Evolutionary conservation across 2,329 filamentous ascomycete genomes (phyloP).

Genomic region (Claviceps africana): DNA sequence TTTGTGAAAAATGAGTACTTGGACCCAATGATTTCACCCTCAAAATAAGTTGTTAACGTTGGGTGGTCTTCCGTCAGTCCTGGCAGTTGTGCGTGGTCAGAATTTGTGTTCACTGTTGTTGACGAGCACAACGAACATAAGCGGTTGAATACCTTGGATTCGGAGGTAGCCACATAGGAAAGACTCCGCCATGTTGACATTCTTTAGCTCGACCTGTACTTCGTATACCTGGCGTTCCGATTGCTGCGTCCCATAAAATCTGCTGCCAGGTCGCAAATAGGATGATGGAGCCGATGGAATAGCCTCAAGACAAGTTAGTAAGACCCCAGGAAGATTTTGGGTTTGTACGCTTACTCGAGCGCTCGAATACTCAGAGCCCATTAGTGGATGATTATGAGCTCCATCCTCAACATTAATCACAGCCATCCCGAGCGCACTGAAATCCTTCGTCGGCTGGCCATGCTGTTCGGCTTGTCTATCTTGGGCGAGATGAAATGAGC

Average conservation of each 20-base stretch:
- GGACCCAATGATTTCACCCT: slow-evolving; percentile 91
- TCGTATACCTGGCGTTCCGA: slow-evolving; percentile 90
- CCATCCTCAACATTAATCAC: slow-evolving; percentile 15
- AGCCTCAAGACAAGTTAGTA: slow-evolving; percentile 26
- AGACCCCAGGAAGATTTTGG: slow-evolving; percentile 2
- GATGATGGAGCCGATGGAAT: slow-evolving; percentile 72
- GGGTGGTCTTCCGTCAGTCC: slow-evolving; percentile 91
- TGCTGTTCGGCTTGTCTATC: background rate
- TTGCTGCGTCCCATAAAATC: slow-evolving; percentile 79
- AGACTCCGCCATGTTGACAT: slow-evolving; percentile 87
- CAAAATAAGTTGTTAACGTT: slow-evolving; percentile 95
- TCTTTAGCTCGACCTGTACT: slow-evolving; percentile 92
- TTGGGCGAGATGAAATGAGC: background rate
- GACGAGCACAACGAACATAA: background rate
- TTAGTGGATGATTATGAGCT: slow-evolving; percentile 18
- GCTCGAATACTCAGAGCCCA: slow-evolving; percentile 24
- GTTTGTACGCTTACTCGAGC: slow-evolving; percentile 18
- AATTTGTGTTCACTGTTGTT: background rate
- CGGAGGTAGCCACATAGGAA: slow-evolving; percentile 89
- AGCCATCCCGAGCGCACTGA: slow-evolving; percentile 11
- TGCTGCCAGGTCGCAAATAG: slow-evolving; percentile 73
- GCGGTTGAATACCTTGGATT: slow-evolving; percentile 59
- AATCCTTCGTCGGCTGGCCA: slow-evolving; percentile 9
- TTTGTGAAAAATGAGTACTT: slow-evolving; percentile 91
- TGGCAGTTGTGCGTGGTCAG: slow-evolving; percentile 21